Conservation (phyloP, 371 early-diverging fungal genomes). For the Lichtheimia corymbifera region DNA sequence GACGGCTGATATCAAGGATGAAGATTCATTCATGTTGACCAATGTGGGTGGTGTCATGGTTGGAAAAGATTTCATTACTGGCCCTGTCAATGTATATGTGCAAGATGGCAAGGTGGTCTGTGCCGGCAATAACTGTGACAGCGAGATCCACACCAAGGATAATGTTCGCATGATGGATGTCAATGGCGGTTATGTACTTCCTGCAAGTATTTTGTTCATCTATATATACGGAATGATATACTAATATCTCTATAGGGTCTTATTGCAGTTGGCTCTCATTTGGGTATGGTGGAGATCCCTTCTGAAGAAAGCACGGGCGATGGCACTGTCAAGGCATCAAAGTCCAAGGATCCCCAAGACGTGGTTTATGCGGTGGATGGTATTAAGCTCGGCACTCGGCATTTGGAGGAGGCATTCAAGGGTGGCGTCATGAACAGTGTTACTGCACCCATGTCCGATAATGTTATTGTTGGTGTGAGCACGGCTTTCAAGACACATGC, state of each 20-base stretch:
- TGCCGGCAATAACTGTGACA: conserved; percentile 25
- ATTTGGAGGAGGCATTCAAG: conserved; percentile 61
- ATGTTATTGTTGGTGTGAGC: conserved; percentile 48
- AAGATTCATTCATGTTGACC: conserved; percentile 17
- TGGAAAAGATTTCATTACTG: conserved; percentile 5
- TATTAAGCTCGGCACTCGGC: conserved; percentile 58
- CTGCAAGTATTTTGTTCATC: conserved; percentile 16
- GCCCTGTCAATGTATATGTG: background rate
- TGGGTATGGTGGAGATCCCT: conserved; percentile 62
- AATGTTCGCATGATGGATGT: conserved; percentile 24
- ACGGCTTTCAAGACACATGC: conserved; percentile 24
- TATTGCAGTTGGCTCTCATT: conserved; percentile 49
- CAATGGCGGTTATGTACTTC: conserved; percentile 40
- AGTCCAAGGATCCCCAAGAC: conserved; percentile 22
- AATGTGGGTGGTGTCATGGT: conserved; percentile 38
- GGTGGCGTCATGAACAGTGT: conserved; percentile 60
- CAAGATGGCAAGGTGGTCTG: conserved; percentile 13
- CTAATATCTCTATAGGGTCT: conserved; percentile 26
- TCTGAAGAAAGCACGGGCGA: conserved; percentile 56
- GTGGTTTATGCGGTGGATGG: conserved; percentile 58
- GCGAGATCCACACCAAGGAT: background rate
- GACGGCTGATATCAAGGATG: background rate
- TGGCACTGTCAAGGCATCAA: conserved; percentile 35
- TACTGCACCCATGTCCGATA: conserved; percentile 45
- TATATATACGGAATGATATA: background rate